phyloP scores from a whole-genome alignment of 2,329 filamentous ascomycete genomes.

The Tolypocladium inflatum region DNA sequence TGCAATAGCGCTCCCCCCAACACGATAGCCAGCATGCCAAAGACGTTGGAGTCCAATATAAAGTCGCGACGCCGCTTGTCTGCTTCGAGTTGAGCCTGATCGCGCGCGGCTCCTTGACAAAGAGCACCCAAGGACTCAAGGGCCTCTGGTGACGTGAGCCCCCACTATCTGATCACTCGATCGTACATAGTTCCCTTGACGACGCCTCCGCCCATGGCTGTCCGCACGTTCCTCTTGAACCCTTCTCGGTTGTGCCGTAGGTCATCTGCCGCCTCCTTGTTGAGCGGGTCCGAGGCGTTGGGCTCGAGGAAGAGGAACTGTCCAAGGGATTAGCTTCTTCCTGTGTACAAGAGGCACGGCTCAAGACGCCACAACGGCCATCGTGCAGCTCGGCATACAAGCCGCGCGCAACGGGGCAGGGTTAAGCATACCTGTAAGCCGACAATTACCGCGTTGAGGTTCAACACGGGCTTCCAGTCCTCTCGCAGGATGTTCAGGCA shows the following conservation, averaged over 20 bases:
- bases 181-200: slow-evolving; percentile 71
- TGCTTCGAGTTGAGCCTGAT: neutral
- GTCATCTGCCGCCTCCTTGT: slow-evolving; percentile 95
- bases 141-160: neutral
- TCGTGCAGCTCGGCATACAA: neutral
- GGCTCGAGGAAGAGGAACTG: slow-evolving; percentile 97
- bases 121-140: neutral
- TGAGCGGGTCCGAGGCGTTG: slow-evolving; percentile 93
- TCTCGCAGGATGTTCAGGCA: slow-evolving; percentile 95
- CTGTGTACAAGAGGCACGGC: neutral
- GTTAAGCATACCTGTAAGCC: slow-evolving; percentile 61
- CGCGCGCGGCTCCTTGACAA: neutral
- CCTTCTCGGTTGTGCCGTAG: slow-evolving; percentile 74
- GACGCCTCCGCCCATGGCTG: slow-evolving; percentile 70
- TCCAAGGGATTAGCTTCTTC: neutral
- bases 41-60: neutral
- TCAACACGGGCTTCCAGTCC: slow-evolving; percentile 98
- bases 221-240: slow-evolving; percentile 86
- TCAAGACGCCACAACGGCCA: neutral
- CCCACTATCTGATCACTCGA: slow-evolving; percentile 56
- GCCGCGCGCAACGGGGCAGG: neutral
- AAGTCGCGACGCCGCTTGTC: neutral
- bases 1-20: neutral
- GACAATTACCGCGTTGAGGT: slow-evolving; percentile 92
- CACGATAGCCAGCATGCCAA: neutral